Evolutionary conservation across 148 eudicot species (phyloP).

Genomic region (Rhododendron mucronatum): DNA sequence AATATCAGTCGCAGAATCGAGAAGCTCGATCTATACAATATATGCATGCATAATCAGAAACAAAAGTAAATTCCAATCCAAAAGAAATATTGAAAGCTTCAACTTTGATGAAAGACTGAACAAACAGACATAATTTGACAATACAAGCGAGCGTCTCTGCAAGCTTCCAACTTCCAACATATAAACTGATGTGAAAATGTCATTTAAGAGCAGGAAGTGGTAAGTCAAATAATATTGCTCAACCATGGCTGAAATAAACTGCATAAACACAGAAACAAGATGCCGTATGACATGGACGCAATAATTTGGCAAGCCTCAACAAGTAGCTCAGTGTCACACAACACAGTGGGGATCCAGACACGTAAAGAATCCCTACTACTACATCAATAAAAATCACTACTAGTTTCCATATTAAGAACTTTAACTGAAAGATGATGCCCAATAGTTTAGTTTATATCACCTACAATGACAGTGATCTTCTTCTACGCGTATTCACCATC

Average conservation of each 20-base stretch:
- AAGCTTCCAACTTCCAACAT: constrained; percentile 2
- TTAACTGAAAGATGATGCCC: background rate
- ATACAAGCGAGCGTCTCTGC: background rate
- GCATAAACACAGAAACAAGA: background rate
- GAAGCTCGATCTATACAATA: background rate
- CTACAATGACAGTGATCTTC: background rate
- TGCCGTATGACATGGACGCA: background rate
- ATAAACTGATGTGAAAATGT: background rate
- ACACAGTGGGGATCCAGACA: background rate
- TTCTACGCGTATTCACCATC: background rate
- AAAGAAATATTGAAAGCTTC: background rate
- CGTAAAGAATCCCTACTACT: background rate
- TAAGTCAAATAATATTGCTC: background rate
- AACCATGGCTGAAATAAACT: background rate
- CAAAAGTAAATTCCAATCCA: background rate
- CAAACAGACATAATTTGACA: background rate
- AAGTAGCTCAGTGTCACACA: background rate
- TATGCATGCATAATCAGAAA: background rate
- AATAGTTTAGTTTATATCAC: background rate
- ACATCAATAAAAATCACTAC: background rate
- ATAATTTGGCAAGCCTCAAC: background rate
- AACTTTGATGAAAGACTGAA: background rate
- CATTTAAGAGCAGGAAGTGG: background rate
- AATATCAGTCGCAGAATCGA: constrained; percentile 22
- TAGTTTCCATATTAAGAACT: background rate